Base-by-base conservation (phyloP, 106 monocot genomes). In the Acorus gramineus region DNA sequence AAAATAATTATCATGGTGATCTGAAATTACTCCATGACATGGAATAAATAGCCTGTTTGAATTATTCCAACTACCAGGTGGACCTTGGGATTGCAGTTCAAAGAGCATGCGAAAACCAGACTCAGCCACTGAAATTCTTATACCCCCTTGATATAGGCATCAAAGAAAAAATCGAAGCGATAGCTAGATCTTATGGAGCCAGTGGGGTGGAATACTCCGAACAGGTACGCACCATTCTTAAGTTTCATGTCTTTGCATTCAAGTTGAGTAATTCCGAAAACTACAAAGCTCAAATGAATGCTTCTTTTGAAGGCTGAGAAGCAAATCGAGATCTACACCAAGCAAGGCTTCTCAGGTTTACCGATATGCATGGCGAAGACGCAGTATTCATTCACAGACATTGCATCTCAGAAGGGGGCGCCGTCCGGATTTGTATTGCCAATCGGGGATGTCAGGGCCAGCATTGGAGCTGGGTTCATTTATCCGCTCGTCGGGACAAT, bases 291-390 rank as follows among this genome's bases (percentile, higher is more conserved):
- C 28, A 28, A 28, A 28, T 28, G 28, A 28, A 28, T 28, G 28
- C 28, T 13, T 6, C 56, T 65, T 56, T 61, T 13, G 42, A 56
- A 94, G 94, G 89, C 91, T 42, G 92, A 98, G 74, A 86, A 98
- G 73, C 83, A 92, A 72, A 98, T 92, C 12, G 83, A 92, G 70
- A 77, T 92, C 85, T 89, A 98, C 71, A 92, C 50, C 12, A 85
- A 68, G 64, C 98, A 92, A 76, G 98, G 92, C 0, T 98, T 98
- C 73, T 88, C 98, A 4, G 59, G 48, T 61, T 66, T 98, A 43
- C 98, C 98, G 7, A 89, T 98, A 11, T 98, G 98, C 71, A 92
- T 98, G 98, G 98, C 88, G 11, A 98, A 98, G 70, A 98, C 92
- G 11, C 98, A 98, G 55, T 98, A 98, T 66, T 98, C 98, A 5